Evolutionary conservation across 1,139 yeast species (phyloP).

Genomic region (Scheffersomyces quercinus): DNA sequence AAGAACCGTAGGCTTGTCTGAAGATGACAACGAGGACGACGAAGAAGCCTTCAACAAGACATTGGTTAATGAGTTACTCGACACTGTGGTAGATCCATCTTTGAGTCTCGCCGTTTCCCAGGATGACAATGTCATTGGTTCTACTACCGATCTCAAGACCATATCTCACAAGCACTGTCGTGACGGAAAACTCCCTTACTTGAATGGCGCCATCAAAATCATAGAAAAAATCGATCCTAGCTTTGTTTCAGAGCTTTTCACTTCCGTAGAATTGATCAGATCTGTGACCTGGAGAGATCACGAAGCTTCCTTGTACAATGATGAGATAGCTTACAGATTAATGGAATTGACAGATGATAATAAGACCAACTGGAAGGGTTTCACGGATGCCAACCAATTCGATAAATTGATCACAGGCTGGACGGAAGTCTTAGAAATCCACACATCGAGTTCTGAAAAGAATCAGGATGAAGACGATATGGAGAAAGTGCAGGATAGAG

Average conservation of each 20-base stretch:
- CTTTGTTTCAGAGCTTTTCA: conserved; percentile 38
- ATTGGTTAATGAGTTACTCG: conserved; percentile 56
- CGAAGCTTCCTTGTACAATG: conserved; percentile 66
- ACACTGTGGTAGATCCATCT: conserved; percentile 67
- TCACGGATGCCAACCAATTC: conserved; percentile 26
- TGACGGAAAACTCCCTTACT: conserved; percentile 34
- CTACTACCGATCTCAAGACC: conserved; percentile 44
- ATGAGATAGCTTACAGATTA: conserved; percentile 67
- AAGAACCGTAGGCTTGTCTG: background rate
- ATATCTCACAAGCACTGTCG: conserved; percentile 46
- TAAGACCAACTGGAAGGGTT: conserved; percentile 19
- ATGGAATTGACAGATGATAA: conserved; percentile 41
- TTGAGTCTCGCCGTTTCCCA: conserved; percentile 59
- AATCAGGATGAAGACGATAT: conserved; percentile 46
- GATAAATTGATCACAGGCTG: conserved; percentile 38
- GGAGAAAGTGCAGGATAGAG: conserved; percentile 67
- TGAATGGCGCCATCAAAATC: conserved; percentile 37
- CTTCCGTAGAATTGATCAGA: conserved; percentile 28
- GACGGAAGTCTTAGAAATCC: conserved; percentile 37
- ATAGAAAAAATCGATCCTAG: conserved; percentile 41
- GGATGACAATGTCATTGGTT: conserved; percentile 15
- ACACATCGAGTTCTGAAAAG: conserved; percentile 21
- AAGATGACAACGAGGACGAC: conserved; percentile 11
- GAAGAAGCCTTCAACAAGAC: conserved; percentile 37
- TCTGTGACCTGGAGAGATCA: conserved; percentile 71